A percentile compares a stretch with the other conserved stretches of the same genome.
Evolutionary conservation across 1,284 basidiomycete genomes (phyloP).

Genomic region (Mrakiaceae sp.): DNA sequence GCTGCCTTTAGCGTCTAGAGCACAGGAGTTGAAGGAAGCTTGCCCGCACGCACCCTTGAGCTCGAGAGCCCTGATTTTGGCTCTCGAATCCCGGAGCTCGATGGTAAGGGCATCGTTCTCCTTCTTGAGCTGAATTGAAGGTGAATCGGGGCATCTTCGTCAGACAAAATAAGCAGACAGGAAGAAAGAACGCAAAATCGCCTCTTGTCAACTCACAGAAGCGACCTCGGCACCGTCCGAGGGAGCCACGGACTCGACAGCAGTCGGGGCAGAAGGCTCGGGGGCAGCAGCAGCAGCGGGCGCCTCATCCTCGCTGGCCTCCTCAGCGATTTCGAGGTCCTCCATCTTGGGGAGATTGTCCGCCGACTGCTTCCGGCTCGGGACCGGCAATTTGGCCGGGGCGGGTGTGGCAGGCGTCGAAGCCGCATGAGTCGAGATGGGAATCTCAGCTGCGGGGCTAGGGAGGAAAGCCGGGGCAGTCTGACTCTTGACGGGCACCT

Average conservation of each 20-base stretch:
- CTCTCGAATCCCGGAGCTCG: constrained; percentile 62
- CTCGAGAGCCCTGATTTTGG: constrained; percentile 67
- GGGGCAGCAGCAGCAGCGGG: not conserved
- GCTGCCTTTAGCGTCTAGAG: not conserved
- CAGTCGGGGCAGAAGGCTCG: not conserved
- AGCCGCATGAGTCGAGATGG: constrained; percentile 19
- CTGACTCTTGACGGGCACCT: constrained; percentile 31
- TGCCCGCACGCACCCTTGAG: constrained; percentile 39
- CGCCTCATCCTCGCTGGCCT: constrained; percentile 8
- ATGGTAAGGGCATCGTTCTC: constrained; percentile 52
- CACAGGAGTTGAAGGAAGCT: not conserved
- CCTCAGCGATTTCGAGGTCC: constrained; percentile 11
- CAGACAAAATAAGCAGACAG: not conserved
- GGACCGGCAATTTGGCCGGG: not conserved
- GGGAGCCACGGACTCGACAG: not conserved
- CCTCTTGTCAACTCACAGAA: not conserved
- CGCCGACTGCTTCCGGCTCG: not conserved
- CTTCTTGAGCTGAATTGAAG: constrained; percentile 30
- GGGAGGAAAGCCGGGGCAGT: constrained; percentile 32
- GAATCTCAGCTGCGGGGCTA: constrained; percentile 21
- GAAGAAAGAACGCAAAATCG: not conserved
- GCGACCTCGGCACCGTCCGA: not conserved
- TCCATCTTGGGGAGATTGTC: constrained; percentile 8
- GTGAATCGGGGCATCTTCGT: not conserved
- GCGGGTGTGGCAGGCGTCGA: constrained; percentile 27